Conservation (phyloP, 768 basidiomycete genomes). For the Vararia minispora region DNA sequence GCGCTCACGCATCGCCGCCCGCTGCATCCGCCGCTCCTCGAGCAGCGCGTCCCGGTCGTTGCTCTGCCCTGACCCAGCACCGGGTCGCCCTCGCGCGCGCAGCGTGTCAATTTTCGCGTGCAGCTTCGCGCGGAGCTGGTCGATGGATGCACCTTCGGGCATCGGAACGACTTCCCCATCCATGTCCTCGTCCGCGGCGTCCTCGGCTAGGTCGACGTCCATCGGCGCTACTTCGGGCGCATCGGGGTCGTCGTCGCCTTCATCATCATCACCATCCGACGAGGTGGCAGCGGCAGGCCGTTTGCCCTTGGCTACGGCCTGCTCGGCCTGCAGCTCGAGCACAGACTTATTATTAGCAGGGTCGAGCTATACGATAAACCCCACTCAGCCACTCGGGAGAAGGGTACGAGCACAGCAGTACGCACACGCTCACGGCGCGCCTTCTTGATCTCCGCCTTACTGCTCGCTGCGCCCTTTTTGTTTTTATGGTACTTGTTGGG, state of each 20-base stretch:
- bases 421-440: conserved; percentile 78
- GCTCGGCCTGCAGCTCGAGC: conserved; percentile 35
- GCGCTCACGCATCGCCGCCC: conserved; percentile 77
- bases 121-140: conserved; percentile 56
- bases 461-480: conserved; percentile 69
- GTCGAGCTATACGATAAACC: conserved; percentile 60
- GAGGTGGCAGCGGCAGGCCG: conserved; percentile 29
- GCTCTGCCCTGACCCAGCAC: conserved; percentile 27
- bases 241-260: conserved; percentile 19
- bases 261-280: too few species aligned
- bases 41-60: conserved; percentile 72
- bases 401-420: background rate
- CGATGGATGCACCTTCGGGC: conserved; percentile 51
- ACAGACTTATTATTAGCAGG: conserved; percentile 79
- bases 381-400: too few species aligned
- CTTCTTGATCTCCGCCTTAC: conserved; percentile 83
- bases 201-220: conserved; percentile 22
- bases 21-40: conserved; percentile 64
- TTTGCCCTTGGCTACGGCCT: conserved; percentile 31
- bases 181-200: conserved; percentile 22
- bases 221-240: conserved; percentile 32
- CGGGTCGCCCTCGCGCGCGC: conserved; percentile 30
- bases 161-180: conserved; percentile 40
- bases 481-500: conserved; percentile 75
- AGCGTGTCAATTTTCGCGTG: conserved; percentile 66